Conservation (phyloP, 441 rosid genomes). For the Jatropha podagrica region DNA sequence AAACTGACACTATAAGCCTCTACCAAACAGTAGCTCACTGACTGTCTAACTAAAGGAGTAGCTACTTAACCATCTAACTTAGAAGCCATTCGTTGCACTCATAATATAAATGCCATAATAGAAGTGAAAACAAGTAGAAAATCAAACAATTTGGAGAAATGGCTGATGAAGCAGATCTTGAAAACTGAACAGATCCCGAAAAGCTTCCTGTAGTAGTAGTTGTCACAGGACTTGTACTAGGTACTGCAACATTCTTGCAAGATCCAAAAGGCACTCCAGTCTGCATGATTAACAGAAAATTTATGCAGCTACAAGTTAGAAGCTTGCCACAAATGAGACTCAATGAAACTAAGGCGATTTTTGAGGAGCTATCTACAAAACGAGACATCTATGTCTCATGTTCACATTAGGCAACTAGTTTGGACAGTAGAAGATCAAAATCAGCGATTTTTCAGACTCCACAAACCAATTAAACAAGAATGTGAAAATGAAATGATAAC, state of each 20-base stretch:
- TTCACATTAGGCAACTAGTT: neutral
- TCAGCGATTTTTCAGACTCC: neutral
- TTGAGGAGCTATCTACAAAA: slow-evolving; percentile 1
- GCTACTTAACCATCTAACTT: slow-evolving; percentile 23
- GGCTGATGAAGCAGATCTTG: slow-evolving; percentile 52
- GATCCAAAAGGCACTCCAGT: slow-evolving; percentile 81
- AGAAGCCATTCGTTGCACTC: slow-evolving; percentile 17
- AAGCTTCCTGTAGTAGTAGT: slow-evolving; percentile 56
- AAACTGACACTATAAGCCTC: slow-evolving; percentile 23
- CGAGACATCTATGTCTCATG: neutral
- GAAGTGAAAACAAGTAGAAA: slow-evolving; percentile 39
- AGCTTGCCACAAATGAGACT: neutral
- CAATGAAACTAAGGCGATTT: neutral
- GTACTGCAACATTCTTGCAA: slow-evolving; percentile 63
- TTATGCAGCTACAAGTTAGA: neutral
- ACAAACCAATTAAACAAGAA: neutral
- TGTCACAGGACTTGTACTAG: slow-evolving; percentile 50
- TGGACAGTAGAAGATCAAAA: neutral
- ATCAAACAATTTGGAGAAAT: slow-evolving; percentile 33
- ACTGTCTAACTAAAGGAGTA: slow-evolving; percentile 21
- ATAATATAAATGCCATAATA: slow-evolving; percentile 34
- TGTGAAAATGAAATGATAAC: slow-evolving; percentile 15
- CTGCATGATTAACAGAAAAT: slow-evolving; percentile 40
- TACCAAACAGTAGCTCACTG: slow-evolving; percentile 15
- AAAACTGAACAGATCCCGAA: slow-evolving; percentile 84